Base-by-base conservation (phyloP, 164 flowering plant genomes). In the Vitis labrusca region DNA sequence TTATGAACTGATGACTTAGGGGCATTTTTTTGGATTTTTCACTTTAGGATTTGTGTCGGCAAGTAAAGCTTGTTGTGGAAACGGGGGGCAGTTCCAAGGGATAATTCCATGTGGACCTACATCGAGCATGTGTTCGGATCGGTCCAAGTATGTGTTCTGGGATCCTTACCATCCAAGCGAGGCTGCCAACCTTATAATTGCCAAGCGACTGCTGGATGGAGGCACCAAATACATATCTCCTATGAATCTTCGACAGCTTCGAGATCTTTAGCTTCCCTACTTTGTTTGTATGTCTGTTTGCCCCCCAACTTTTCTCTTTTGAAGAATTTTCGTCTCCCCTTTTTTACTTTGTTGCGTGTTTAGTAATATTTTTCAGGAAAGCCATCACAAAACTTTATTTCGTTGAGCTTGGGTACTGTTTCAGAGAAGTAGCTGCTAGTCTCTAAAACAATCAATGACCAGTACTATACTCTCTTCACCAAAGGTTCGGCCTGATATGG, bases 141-240 rank as follows among this genome's bases (percentile, higher is more conserved):
- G 93, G 0, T 61, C 80, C 54, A 89, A 87, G 74, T 85, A 88
- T 62, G 95, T 95, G 8, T 95, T 95, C 53, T 95, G 99, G 99
- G 99, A 95, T 65, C 91, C 96, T 29, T 93, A 95, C 76, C 99
- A 95, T 76, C 98, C 99, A 9, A 95, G 99, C 16, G 91, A 95
- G 61, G 99, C 99, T 27, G 92, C 99, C 59, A 95, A 95, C 60
- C 9, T 95, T 23, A 73, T 95, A 10, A 69, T 95, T 16, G 91
- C 99, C 52, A 93, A 89, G 74, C 88, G 91, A 71, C 75, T 95
- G 19, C 53, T 95, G 6, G 84, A 93, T 29, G 99, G 99, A 3
- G 85, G 69, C 63, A 63, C 76, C 3, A 83, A 80, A 58, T 80
- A 79, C 78, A 78, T 91, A 6, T 76, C 97, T 23, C 99, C 98